Percentiles rank a stretch among this genome's conserved stretches.
phyloP scores from a whole-genome alignment of 2,329 filamentous ascomycete genomes.

The Pseudodiploospora longispora region DNA sequence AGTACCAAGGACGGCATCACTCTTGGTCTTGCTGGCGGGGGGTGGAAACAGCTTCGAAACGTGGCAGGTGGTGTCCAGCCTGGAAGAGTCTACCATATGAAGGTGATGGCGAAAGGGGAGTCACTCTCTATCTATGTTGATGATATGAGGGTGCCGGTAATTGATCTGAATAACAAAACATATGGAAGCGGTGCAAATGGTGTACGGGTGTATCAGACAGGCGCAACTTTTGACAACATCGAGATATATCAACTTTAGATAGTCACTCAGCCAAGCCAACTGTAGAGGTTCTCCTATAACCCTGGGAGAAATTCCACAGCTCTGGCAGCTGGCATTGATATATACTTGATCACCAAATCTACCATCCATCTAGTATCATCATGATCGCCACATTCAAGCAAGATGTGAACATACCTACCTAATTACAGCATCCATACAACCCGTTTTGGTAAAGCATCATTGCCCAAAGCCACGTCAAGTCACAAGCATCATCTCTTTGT shows the following conservation, averaged over 20 bases:
- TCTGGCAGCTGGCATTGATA: too few relatives aligned
- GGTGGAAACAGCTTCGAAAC: slow-evolving; percentile 7
- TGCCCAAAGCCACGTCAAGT: too few relatives aligned
- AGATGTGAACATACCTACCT: too few relatives aligned
- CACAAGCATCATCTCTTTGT: too few relatives aligned
- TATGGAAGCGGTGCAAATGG: slow-evolving; percentile 12
- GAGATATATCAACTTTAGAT: slow-evolving; percentile 3
- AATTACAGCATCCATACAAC: too few relatives aligned
- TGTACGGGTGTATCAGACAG: slow-evolving; percentile 11
- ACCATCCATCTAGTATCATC: too few relatives aligned
- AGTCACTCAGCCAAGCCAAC: neutral
- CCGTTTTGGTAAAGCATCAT: too few relatives aligned
- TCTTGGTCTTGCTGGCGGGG: slow-evolving; percentile 13
- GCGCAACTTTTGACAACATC: slow-evolving; percentile 14
- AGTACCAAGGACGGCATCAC: slow-evolving; percentile 17
- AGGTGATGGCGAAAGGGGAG: slow-evolving; percentile 8
- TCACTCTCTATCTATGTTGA: slow-evolving; percentile 10
- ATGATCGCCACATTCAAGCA: too few relatives aligned
- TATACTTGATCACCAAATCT: too few relatives aligned
- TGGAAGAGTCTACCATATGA: slow-evolving; percentile 6
- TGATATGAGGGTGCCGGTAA: slow-evolving; percentile 6
- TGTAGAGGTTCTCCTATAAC: too few relatives aligned
- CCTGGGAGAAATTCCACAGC: too few relatives aligned
- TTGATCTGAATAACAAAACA: slow-evolving; percentile 8
- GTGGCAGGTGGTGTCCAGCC: slow-evolving; percentile 6